These are phyloP conservation scores for Coleophoma eucalyptorum DNA, from an alignment of 2,329 filamentous ascomycete genomes.

Conservation along the genomic window DNA sequence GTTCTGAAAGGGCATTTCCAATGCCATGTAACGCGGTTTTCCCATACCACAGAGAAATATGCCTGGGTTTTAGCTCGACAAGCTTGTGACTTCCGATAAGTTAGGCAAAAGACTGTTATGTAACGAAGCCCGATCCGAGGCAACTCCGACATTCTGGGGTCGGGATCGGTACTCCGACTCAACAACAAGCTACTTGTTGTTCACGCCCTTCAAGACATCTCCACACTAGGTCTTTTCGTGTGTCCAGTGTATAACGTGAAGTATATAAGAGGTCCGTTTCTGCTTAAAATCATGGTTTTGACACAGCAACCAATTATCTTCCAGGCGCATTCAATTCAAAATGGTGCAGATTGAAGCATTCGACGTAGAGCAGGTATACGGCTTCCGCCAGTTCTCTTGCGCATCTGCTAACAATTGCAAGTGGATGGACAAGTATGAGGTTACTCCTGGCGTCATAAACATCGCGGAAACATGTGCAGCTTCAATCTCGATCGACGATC, in stretches of 20 bases:
- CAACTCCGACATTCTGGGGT: too few species aligned
- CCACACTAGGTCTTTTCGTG: too few species aligned
- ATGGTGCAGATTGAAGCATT: conserved; percentile 62
- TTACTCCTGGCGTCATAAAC: conserved; percentile 56
- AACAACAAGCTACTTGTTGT: too few species aligned
- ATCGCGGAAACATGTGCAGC: conserved; percentile 77
- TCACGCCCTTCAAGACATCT: neutral
- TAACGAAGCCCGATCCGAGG: too few species aligned
- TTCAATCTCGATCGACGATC: conserved; percentile 68
- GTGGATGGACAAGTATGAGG: conserved; percentile 63
- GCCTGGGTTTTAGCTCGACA: too few species aligned
- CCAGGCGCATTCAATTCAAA: conserved; percentile 12
- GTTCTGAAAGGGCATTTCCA: too few species aligned
- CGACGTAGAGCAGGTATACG: conserved; percentile 62
- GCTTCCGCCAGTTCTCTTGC: neutral
- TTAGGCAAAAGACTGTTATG: too few species aligned
- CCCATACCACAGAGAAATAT: too few species aligned
- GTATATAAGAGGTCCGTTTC: neutral
- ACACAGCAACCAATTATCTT: neutral
- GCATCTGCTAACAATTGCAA: conserved; percentile 23
- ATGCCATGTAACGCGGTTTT: too few species aligned
- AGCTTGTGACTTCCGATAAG: too few species aligned
- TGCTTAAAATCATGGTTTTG: neutral
- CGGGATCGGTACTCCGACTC: too few species aligned
- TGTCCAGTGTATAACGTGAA: neutral